Base-by-base conservation (phyloP, 192 early-diverging fungal genomes). In the Linderina pennispora region DNA sequence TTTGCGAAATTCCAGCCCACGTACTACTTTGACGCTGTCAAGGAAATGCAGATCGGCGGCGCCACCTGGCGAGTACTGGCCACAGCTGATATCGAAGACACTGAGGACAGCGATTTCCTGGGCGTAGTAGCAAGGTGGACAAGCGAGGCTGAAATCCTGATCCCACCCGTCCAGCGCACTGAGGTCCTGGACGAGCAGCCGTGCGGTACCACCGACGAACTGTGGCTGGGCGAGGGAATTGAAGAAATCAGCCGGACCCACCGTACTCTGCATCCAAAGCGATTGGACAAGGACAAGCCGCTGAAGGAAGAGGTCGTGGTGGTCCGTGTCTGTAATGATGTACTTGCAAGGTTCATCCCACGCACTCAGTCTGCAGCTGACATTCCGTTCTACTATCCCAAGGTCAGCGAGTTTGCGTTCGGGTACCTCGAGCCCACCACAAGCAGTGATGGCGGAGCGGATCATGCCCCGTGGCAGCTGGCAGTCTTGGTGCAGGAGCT, bases 151-250 rank as follows among this genome's bases (percentile, higher is more conserved):
- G 75, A 80, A 31, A 54, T 53, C 16, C 56, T 81, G 25, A 81
- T 84, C 11, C 84, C 84, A 22, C 84, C 84, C 0, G 53, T 86
- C 18, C 53, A 74, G 26, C 58, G 53, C 21, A 75, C 79, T 1
- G 75, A 75, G 9, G 67, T 71, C 18, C 10, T 52, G 4, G 49
- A 41, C 8, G 24, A 24, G 14, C 22, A 22, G 5, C 13, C 8
- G 28, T 1, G 16, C 8, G 24, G 3, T 13, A 23, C 22, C 4
- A 16, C 7, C 33, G 36, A 24, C 8, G 4, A 26, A 8, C 20
- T 35, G 16, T 31, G 28, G 28, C 11, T 31, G 5, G 28, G 28
- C 11, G 17, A 39, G 9, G 3, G 34, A 8, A 32, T 23, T 7
- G 3, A 8, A 1, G 26, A 42, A 3, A 19, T 56, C 24, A 61